A percentile compares a stretch with the other conserved stretches of the same genome.
Conservation (phyloP, 1,284 basidiomycete species). For the Ustilago crameri region DNA sequence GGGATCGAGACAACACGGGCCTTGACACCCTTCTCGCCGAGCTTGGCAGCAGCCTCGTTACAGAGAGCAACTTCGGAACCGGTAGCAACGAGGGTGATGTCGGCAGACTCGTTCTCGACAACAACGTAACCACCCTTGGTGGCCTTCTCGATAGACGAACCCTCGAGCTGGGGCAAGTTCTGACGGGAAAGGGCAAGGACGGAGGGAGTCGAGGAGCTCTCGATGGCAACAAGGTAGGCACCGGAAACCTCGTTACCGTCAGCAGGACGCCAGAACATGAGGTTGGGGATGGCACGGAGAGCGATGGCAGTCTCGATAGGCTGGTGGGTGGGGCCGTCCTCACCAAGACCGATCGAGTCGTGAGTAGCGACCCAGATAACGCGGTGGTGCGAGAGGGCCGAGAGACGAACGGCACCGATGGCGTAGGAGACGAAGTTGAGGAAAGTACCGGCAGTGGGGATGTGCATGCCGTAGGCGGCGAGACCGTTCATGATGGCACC, state of each 20-base stretch:
- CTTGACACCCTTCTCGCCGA: slow-evolving; percentile 77
- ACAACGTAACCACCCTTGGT: slow-evolving; percentile 88
- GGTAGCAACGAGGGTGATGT: slow-evolving; percentile 86
- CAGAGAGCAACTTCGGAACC: slow-evolving; percentile 90
- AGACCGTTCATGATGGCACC: slow-evolving; percentile 93
- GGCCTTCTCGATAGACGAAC: slow-evolving; percentile 85
- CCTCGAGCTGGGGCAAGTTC: slow-evolving; percentile 91
- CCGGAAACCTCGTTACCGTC: slow-evolving; percentile 95
- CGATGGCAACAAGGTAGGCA: slow-evolving; percentile 83
- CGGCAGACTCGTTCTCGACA: slow-evolving; percentile 78
- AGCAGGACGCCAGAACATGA: slow-evolving; percentile 78
- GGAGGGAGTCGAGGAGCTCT: slow-evolving; percentile 81
- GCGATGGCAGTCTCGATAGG: slow-evolving; percentile 88
- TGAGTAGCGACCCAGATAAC: slow-evolving; percentile 89
- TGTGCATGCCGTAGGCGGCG: slow-evolving; percentile 83
- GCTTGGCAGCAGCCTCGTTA: slow-evolving; percentile 81
- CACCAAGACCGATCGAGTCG: slow-evolving; percentile 71
- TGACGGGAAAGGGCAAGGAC: slow-evolving; percentile 85
- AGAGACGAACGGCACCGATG: slow-evolving; percentile 88
- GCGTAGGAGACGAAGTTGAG: slow-evolving; percentile 93
- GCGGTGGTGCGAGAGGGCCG: slow-evolving; percentile 87
- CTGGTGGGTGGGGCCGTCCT: slow-evolving; percentile 96
- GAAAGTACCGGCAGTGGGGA: slow-evolving; percentile 74
- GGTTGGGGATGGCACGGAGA: slow-evolving; percentile 88
- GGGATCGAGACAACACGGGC: slow-evolving; percentile 86